Evolutionary conservation across 2,329 filamentous ascomycete species (phyloP).

Genomic region (Metarhizium guizhouense): DNA sequence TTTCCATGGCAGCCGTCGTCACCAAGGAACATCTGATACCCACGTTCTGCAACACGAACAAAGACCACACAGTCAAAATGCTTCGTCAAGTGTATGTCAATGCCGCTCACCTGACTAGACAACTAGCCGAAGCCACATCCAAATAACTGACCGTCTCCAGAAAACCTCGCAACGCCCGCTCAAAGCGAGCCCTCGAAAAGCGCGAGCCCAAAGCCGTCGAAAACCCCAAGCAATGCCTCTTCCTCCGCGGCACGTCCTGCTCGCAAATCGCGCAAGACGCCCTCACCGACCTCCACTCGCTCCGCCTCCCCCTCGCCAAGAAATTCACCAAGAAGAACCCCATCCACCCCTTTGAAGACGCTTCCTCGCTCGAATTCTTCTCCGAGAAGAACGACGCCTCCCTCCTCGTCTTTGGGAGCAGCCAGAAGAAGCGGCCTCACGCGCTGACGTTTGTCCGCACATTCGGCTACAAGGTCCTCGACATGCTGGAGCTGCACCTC

Average conservation of each 20-base stretch:
- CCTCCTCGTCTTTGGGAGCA: conserved; percentile 73
- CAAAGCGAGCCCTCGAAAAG: conserved; percentile 89
- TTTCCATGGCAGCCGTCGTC: not conserved
- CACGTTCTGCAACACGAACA: not conserved
- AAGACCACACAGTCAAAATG: conserved; percentile 24
- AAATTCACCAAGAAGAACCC: conserved; percentile 97
- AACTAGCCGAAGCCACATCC: not conserved
- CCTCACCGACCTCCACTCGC: conserved; percentile 71
- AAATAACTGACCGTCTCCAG: conserved; percentile 20
- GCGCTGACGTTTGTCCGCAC: conserved; percentile 74
- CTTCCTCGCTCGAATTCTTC: conserved; percentile 86
- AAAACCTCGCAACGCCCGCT: conserved; percentile 67
- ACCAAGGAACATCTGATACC: not conserved
- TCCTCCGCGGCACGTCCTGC: conserved; percentile 80
- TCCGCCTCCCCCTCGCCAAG: conserved; percentile 77
- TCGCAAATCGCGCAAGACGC: conserved; percentile 77
- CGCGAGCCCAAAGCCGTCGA: conserved; percentile 82
- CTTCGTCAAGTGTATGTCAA: conserved; percentile 38
- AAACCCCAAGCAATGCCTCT: conserved; percentile 82
- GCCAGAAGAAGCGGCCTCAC: conserved; percentile 93
- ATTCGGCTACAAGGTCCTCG: conserved; percentile 79
- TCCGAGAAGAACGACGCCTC: conserved; percentile 91
- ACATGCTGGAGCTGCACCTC: conserved; percentile 88
- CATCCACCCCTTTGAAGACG: conserved; percentile 89
- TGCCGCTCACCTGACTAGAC: not conserved